Evolutionary conservation across 2,329 filamentous ascomycete species (phyloP).

Genomic region (Pyrenophora seminiperda): DNA sequence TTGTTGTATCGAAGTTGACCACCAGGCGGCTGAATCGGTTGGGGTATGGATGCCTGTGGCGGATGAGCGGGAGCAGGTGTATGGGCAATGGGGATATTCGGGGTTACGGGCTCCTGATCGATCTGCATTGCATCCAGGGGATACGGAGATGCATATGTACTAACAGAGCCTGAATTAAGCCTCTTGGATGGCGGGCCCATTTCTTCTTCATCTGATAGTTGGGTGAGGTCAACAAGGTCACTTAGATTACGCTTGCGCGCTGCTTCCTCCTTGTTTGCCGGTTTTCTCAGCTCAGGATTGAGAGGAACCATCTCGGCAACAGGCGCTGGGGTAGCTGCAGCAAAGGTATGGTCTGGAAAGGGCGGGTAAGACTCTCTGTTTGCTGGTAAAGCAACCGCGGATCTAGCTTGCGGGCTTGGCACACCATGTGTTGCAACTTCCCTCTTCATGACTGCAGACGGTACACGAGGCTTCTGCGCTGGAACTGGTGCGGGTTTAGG

Average conservation of each 20-base stretch:
- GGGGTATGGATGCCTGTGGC: slow-evolving; percentile 14
- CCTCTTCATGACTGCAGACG: slow-evolving; percentile 30
- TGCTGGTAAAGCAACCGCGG: slow-evolving; percentile 23
- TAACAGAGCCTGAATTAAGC: slow-evolving; percentile 18
- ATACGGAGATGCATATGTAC: slow-evolving; percentile 17
- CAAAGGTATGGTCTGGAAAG: slow-evolving; percentile 18
- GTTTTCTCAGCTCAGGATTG: slow-evolving; percentile 36
- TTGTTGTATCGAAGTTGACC: slow-evolving; percentile 26
- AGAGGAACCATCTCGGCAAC: slow-evolving; percentile 43
- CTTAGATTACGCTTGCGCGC: slow-evolving; percentile 61
- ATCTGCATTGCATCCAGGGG: slow-evolving; percentile 19
- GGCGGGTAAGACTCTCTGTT: slow-evolving; percentile 20
- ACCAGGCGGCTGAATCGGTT: slow-evolving; percentile 10
- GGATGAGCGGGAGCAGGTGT: slow-evolving; percentile 18
- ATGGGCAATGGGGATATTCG: slow-evolving; percentile 32
- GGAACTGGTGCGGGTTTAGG: slow-evolving; percentile 15
- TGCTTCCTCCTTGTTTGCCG: slow-evolving; percentile 59
- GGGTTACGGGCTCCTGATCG: slow-evolving; percentile 18
- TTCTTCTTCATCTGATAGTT: slow-evolving; percentile 53
- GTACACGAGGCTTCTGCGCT: slow-evolving; percentile 21
- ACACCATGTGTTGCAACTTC: slow-evolving; percentile 23
- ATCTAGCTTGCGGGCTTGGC: slow-evolving; percentile 19
- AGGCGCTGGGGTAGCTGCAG: slow-evolving; percentile 27
- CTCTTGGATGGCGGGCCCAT: slow-evolving; percentile 46
- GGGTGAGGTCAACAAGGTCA: slow-evolving; percentile 60